Conservation (phyloP, 257 asterid species). For the Capsicum baccatum region DNA sequence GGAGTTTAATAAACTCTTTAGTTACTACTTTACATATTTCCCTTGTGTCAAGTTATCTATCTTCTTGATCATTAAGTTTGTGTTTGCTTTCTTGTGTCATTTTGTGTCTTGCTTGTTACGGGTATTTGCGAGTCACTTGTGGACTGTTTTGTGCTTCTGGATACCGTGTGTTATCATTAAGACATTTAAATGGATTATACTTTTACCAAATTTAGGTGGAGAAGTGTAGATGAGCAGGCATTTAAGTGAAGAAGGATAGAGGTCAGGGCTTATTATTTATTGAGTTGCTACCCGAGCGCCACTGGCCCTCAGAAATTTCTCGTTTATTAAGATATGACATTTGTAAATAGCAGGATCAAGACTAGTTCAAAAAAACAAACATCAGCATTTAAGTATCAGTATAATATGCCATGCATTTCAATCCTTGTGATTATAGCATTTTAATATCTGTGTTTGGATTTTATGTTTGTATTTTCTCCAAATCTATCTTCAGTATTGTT, state of each 20-base stretch:
- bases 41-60: no score
- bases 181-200: neutral
- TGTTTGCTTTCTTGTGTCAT: no score
- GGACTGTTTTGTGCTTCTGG: no score
- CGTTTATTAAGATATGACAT: neutral
- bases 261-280: neutral
- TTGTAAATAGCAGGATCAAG: neutral
- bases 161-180: no score
- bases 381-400: neutral
- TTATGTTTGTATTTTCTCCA: neutral
- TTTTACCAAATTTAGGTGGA: conserved; percentile 11
- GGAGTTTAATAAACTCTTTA: no score
- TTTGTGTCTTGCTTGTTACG: no score
- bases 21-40: no score
- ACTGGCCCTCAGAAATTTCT: neutral
- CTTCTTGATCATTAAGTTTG: no score
- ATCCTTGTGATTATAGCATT: neutral
- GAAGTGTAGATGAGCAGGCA: conserved; percentile 6
- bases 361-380: neutral
- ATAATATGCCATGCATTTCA: neutral
- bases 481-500: neutral
- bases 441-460: conserved; percentile 11
- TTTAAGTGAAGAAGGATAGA: neutral
- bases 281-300: neutral
- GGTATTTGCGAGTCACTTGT: no score